Conservation (phyloP, 495 filamentous ascomycete species). For the Penicillium ucsense region DNA sequence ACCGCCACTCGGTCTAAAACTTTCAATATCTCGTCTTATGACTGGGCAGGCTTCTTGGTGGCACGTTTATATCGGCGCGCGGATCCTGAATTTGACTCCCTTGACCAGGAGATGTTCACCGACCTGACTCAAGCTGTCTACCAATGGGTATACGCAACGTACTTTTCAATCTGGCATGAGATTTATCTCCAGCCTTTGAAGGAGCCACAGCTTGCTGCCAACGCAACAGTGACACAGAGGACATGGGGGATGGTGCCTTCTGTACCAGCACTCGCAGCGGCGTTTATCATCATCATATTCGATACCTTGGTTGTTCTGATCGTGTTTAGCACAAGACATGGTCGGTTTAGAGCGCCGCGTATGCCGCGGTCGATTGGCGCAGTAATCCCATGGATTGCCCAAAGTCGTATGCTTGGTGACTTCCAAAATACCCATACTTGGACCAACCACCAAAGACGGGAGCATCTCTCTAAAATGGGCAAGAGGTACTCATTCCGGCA, state of each 20-base stretch:
- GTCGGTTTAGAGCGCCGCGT: constrained; percentile 28
- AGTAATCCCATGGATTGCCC: constrained; percentile 31
- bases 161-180: constrained; percentile 31
- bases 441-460: constrained; percentile 22
- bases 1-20: constrained; percentile 13
- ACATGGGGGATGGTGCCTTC: constrained; percentile 30
- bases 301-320: constrained; percentile 30
- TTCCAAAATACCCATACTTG: constrained; percentile 25
- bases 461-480: constrained; percentile 18
- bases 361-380: constrained; percentile 33
- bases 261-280: constrained; percentile 21
- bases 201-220: constrained; percentile 9
- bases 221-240: constrained; percentile 24
- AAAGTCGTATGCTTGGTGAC: constrained; percentile 31
- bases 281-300: constrained; percentile 25
- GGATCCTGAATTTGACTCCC: constrained; percentile 16
- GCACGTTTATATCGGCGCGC: constrained; percentile 27
- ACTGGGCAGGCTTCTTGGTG: constrained; percentile 34
- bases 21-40: constrained; percentile 26
- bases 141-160: constrained; percentile 35
- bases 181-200: constrained; percentile 25
- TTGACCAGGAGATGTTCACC: constrained; percentile 17
- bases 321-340: constrained; percentile 30
- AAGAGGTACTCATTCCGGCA: constrained; percentile 31
- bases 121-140: constrained; percentile 26